Evolutionary conservation across 2,329 filamentous ascomycete species (phyloP).

Genomic region (Ceratocystis papillata): DNA sequence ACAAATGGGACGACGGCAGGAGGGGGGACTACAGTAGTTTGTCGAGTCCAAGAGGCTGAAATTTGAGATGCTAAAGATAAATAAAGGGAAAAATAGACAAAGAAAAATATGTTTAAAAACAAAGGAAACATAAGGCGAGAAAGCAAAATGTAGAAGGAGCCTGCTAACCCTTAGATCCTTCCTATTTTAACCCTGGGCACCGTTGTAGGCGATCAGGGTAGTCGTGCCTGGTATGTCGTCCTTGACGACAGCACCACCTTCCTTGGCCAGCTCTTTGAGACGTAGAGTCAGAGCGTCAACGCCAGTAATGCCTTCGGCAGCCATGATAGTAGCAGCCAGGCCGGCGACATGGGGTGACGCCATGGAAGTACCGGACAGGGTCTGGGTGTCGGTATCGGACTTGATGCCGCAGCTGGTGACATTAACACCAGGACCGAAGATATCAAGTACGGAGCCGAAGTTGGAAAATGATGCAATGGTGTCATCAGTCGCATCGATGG

Average conservation of each 20-base stretch:
- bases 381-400: constrained; percentile 37
- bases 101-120: constrained; percentile 8
- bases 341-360: constrained; percentile 58
- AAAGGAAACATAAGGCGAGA: not conserved
- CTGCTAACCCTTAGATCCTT: no score
- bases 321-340: constrained; percentile 56
- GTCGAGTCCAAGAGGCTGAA: not conserved
- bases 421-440: constrained; percentile 47
- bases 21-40: not conserved
- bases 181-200: constrained; percentile 27
- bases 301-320: constrained; percentile 40
- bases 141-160: no score
- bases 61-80: constrained; percentile 5
- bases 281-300: constrained; percentile 37
- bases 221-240: constrained; percentile 40
- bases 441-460: constrained; percentile 43
- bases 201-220: constrained; percentile 48
- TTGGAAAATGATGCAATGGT: constrained; percentile 46
- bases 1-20: not conserved
- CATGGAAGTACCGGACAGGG: constrained; percentile 50
- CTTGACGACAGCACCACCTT: constrained; percentile 37
- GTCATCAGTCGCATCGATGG: constrained; percentile 44
- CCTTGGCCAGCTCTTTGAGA: constrained; percentile 44
- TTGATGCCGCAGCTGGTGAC: constrained; percentile 44
- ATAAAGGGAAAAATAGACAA: constrained; percentile 15